Evolutionary conservation across 306 rosid genomes (phyloP).

Genomic region (Citrullus colocynthis): DNA sequence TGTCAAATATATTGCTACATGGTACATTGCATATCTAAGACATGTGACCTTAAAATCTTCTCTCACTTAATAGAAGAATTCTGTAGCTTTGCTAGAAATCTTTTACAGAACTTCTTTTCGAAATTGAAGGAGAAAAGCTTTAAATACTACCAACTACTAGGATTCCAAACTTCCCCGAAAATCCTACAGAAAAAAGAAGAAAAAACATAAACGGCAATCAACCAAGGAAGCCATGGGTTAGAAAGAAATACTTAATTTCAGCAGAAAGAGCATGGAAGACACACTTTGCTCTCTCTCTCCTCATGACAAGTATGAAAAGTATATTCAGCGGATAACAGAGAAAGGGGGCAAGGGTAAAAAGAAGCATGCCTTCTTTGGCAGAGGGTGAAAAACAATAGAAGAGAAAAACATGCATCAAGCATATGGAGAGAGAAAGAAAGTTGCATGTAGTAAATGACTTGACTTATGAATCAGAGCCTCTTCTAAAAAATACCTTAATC

Average conservation of each 20-base stretch:
- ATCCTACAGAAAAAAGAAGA: not conserved
- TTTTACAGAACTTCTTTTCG: not conserved
- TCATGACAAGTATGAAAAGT: not conserved
- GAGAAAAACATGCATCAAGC: not conserved
- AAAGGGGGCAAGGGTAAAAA: not conserved
- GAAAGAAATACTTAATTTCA: not conserved
- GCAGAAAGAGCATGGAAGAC: not conserved
- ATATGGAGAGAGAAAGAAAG: not conserved
- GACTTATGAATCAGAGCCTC: not conserved
- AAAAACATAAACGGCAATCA: not conserved
- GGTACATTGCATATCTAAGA: not conserved
- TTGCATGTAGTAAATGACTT: not conserved
- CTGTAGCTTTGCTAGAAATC: not conserved
- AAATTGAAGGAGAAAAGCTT: not conserved
- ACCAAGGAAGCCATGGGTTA: not conserved
- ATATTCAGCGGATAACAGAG: not conserved
- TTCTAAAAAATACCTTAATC: slow-evolving; percentile 35
- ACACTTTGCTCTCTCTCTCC: not conserved
- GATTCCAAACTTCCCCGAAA: not conserved
- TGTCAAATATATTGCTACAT: not conserved
- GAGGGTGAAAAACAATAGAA: not conserved
- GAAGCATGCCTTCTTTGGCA: not conserved
- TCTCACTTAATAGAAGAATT: not conserved
- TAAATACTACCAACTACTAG: not conserved
- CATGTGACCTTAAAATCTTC: not conserved